Percentiles rank a stretch among this genome's conserved stretches.
phyloP scores from a whole-genome alignment of 768 basidiomycete genomes.

The Lyophyllum atratum region DNA sequence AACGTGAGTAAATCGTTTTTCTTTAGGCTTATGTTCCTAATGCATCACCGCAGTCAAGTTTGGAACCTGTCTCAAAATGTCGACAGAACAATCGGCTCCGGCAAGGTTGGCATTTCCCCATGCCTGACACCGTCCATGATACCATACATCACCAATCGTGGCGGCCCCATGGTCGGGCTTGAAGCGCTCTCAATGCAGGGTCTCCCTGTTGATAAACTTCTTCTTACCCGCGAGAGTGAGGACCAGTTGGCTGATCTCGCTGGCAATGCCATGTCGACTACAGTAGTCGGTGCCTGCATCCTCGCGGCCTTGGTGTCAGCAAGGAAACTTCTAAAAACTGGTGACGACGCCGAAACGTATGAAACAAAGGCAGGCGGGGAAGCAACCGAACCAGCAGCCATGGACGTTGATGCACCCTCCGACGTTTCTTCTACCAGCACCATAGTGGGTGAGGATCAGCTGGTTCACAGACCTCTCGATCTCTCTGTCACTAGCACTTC shows the following conservation, averaged over 20 bases:
- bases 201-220: constrained; percentile 86
- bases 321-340: constrained; percentile 64
- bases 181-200: constrained; percentile 95
- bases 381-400: constrained; percentile 36
- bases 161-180: constrained; percentile 92
- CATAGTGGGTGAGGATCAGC: constrained; percentile 74
- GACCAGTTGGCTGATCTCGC: constrained; percentile 94
- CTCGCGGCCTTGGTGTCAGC: constrained; percentile 77
- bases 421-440: constrained; percentile 38
- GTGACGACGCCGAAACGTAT: constrained; percentile 66
- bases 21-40: constrained; percentile 10
- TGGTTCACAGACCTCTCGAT: constrained; percentile 66
- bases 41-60: constrained; percentile 56
- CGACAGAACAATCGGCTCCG: constrained; percentile 84
- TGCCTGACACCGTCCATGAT: constrained; percentile 98
- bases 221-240: constrained; percentile 90
- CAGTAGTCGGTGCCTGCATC: constrained; percentile 91
- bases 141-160: constrained; percentile 92
- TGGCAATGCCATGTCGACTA: constrained; percentile 97
- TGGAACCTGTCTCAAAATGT: constrained; percentile 99
- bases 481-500: constrained; percentile 54
- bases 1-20: constrained; percentile 56
- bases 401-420: constrained; percentile 47
- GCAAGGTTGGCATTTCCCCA: constrained; percentile 81
- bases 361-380: constrained; percentile 55